phyloP scores from a whole-genome alignment of 106 monocot species.

The Allium cepa region DNA sequence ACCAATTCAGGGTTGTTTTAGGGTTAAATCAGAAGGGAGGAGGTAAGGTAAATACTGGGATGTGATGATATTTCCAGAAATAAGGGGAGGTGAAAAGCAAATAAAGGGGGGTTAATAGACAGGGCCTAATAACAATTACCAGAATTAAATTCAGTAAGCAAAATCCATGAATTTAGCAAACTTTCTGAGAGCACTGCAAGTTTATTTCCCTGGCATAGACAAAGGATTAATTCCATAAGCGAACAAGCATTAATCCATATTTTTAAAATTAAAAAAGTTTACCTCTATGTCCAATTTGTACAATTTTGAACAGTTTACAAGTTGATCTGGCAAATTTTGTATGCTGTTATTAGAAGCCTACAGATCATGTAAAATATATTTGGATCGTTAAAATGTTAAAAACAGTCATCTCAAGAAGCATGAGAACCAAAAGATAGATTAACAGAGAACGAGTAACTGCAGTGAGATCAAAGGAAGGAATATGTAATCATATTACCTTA shows the following conservation, averaged over 20 bases:
- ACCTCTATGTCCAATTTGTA: conserved; percentile 91
- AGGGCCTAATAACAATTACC: conserved; percentile 22
- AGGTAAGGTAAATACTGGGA: too few relatives aligned
- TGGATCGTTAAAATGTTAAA: not conserved
- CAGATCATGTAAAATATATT: conserved; percentile 2
- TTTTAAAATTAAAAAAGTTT: conserved; percentile 1
- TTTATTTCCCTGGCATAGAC: conserved; percentile 69
- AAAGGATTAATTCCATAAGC: conserved; percentile 2
- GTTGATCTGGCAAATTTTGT: conserved; percentile 53
- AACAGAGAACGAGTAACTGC: not conserved
- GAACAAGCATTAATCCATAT: not conserved
- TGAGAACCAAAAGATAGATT: not conserved
- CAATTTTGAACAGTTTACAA: conserved; percentile 67
- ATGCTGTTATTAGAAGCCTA: conserved; percentile 73
- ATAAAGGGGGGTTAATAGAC: too few relatives aligned
- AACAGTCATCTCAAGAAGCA: not conserved
- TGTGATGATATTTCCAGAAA: too few relatives aligned
- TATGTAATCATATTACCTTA: conserved; percentile 38
- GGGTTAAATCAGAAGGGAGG: too few relatives aligned
- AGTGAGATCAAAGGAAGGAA: not conserved
- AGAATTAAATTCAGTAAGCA: conserved; percentile 84
- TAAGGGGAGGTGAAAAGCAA: too few relatives aligned
- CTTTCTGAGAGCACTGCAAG: conserved; percentile 47
- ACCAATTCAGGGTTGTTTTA: too few relatives aligned
- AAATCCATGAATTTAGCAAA: conserved; percentile 65